Evolutionary conservation across 306 rosid species (phyloP), one percentile per base, ranked within the genome.

Genomic region (Parietaria judaica): DNA sequence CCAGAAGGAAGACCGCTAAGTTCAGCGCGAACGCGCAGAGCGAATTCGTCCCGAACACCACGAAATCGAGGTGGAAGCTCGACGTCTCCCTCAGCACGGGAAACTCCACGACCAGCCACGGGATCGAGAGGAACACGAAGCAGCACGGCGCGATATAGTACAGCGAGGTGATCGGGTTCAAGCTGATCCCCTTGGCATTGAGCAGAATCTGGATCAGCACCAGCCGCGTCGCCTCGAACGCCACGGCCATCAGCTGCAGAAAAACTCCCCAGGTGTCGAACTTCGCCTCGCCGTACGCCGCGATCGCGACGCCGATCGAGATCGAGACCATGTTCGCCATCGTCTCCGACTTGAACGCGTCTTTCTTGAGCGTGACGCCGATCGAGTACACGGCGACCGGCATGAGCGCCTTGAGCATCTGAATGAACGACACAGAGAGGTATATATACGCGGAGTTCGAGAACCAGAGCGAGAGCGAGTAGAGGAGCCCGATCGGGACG

Each of bases 141-240:
- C 99, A 92, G 50, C 99, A 92, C 3, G 99, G 99, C 0, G 99
- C 99, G 5, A 92, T 80, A n/a, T 92, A 92, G 71, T 88, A 92
- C n/a, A 92, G 83, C 3, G 99, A 92, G 1, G 96, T 88, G 12
- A 92, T 92, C 1, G 99, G 99, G 61, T 92, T 92, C 64, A 92
- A 31, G 6, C 79, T 86, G 35, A 92, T 88, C 7, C 99, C 99
- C 49, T 86, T 92, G 0, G 96, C 89, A 51, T 76, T 84, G 11
- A 92, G 76, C 70, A 92, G 36, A 71, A 92, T 92, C 82, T 88
- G 96, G 11, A 92, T 92, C 74, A 92, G 53, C 14, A 92, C 99
- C 61, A 92, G 51, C 10, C 99, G 60, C 4, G 96, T 92, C 8
- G 99, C 99, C 67, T 92, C 99, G 6, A 92, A 92, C 3, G 81